Conservation (phyloP, 768 basidiomycete genomes). For the Termitomyces sp. region DNA sequence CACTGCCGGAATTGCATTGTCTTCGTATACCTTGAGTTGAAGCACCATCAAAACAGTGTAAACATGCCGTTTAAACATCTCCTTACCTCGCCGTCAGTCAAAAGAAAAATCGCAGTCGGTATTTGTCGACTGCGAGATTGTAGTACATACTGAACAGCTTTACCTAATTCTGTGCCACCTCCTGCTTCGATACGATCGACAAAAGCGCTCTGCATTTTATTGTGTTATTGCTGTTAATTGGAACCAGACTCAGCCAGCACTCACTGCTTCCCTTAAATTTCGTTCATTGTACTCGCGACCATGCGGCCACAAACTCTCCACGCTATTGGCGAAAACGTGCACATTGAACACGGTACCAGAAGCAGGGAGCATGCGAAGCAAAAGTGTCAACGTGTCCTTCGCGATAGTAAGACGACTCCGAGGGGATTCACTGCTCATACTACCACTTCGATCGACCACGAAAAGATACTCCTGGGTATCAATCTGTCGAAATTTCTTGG, state of each 20-base stretch:
- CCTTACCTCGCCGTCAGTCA: conserved; percentile 55
- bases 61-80: not conserved
- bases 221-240: not conserved
- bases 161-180: conserved; percentile 50
- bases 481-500: conserved; percentile 41
- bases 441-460: conserved; percentile 55
- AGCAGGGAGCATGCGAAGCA: conserved; percentile 47
- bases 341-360: conserved; percentile 49
- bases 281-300: conserved; percentile 30
- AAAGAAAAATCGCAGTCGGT: conserved; percentile 49
- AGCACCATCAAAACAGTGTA: not conserved
- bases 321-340: conserved; percentile 43
- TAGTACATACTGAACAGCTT: conserved; percentile 39
- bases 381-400: conserved; percentile 39
- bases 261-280: conserved; percentile 34
- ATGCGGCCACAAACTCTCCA: conserved; percentile 29
- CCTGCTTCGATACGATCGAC: conserved; percentile 38
- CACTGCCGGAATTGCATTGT: conserved; percentile 21
- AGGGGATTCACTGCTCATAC: conserved; percentile 33
- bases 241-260: conserved; percentile 11
- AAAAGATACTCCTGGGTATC: conserved; percentile 56
- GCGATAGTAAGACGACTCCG: conserved; percentile 39
- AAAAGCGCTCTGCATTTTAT: conserved; percentile 30
- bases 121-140: conserved; percentile 25
- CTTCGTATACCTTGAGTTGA: conserved; percentile 18